Conservation (phyloP, 345 rosid genomes). For the Clarkia xantiana region DNA sequence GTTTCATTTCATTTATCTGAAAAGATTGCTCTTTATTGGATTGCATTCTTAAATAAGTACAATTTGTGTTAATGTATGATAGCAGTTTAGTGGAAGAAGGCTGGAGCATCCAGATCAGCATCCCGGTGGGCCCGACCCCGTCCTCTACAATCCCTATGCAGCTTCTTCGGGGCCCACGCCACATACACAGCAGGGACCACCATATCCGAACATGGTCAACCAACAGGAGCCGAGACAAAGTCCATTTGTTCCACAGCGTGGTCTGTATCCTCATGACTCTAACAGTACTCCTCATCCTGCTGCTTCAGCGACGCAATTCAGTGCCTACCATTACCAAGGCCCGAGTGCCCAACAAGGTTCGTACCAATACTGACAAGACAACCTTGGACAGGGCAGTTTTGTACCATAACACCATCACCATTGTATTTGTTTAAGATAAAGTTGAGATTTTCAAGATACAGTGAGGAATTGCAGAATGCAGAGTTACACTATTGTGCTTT, state of each 20-base stretch:
- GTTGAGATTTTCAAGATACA: too few species aligned
- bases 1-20: too few species aligned
- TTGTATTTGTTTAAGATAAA: too few species aligned
- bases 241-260: constrained; percentile 9
- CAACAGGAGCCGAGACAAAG: constrained; percentile 12
- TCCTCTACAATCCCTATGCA: constrained; percentile 4
- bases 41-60: too few species aligned
- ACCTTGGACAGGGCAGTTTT: too few species aligned
- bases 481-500: too few species aligned
- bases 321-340: constrained; percentile 10
- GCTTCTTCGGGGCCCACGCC: neutral
- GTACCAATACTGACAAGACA: constrained; percentile 16
- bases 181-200: constrained; percentile 11
- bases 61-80: neutral
- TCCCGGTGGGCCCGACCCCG: constrained; percentile 14
- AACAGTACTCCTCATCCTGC: too few species aligned
- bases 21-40: too few species aligned
- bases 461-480: too few species aligned
- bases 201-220: constrained; percentile 16
- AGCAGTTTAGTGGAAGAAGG: constrained; percentile 21
- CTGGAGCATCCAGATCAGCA: constrained; percentile 20
- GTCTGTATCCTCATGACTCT: constrained; percentile 10
- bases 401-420: too few species aligned
- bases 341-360: constrained; percentile 13
- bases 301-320: too few species aligned